Conservation (phyloP, 306 rosid genomes). For the Quercus cerris region DNA sequence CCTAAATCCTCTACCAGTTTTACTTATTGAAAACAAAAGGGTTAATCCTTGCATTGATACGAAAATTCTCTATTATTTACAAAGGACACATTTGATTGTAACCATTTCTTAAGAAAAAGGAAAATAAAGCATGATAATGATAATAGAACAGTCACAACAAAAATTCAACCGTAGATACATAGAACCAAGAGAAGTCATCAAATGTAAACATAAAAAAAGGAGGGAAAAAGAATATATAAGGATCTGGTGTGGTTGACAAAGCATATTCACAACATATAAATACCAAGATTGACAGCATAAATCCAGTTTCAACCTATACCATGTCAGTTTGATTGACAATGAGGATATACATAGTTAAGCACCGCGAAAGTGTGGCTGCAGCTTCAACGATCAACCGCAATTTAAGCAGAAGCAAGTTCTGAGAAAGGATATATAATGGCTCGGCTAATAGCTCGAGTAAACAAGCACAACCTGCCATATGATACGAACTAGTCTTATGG, state of each 20-base stretch:
- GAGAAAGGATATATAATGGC: conserved; percentile 87
- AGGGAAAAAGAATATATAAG: neutral
- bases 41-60: neutral
- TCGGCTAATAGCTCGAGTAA: conserved; percentile 93
- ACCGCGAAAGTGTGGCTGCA: conserved; percentile 72
- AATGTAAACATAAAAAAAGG: neutral
- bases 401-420: conserved; percentile 76
- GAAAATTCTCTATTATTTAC: neutral
- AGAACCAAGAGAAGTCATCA: neutral
- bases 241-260: neutral
- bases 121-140: neutral
- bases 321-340: conserved; percentile 54
- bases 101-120: neutral
- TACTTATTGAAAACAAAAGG: no score
- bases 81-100: neutral
- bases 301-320: conserved; percentile 43
- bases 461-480: conserved; percentile 78
- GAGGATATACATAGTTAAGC: conserved; percentile 72
- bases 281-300: conserved; percentile 9
- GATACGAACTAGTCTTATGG: conserved; percentile 16
- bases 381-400: conserved; percentile 81
- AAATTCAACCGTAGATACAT: neutral
- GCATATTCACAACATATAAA: conserved; percentile 8
- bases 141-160: neutral
- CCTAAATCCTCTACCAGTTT: neutral